Conservation (phyloP, 2,329 filamentous ascomycete genomes). For the Diaporthe nobilis region DNA sequence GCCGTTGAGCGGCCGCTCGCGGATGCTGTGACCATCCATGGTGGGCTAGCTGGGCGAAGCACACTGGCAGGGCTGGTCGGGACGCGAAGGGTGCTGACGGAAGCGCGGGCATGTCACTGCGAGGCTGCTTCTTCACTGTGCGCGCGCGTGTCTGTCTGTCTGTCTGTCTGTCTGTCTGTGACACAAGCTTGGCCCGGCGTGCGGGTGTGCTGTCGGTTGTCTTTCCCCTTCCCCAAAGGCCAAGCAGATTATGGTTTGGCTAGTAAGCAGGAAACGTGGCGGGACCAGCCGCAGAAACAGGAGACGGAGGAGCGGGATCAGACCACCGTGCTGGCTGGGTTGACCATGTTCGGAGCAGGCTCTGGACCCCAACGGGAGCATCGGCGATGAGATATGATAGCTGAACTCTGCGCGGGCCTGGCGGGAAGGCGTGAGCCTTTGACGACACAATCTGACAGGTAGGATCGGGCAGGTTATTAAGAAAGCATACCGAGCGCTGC, state of each 20-base stretch:
- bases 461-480: background rate
- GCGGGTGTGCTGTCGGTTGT: background rate
- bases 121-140: background rate
- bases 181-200: background rate
- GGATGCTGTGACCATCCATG: background rate
- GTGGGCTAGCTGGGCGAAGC: background rate
- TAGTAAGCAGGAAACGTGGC: slow-evolving; percentile 12
- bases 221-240: background rate
- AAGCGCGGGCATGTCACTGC: background rate
- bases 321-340: slow-evolving; percentile 35
- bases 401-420: background rate
- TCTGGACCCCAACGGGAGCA: slow-evolving; percentile 15
- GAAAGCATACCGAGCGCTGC: background rate
- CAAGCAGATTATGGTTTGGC: slow-evolving; percentile 18
- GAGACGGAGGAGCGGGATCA: slow-evolving; percentile 38
- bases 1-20: slow-evolving; percentile 8
- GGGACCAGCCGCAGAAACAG: slow-evolving; percentile 36
- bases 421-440: background rate
- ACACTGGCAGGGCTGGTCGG: background rate
- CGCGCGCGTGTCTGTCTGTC: background rate
- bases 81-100: background rate
- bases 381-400: slow-evolving; percentile 17
- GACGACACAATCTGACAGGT: slow-evolving; percentile 6
- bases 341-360: slow-evolving; percentile 18
- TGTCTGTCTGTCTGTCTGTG: background rate